A percentile compares a stretch with the other conserved stretches of the same genome.
Evolutionary conservation across 441 rosid genomes (phyloP).

Genomic region (Adansonia grandidieri): DNA sequence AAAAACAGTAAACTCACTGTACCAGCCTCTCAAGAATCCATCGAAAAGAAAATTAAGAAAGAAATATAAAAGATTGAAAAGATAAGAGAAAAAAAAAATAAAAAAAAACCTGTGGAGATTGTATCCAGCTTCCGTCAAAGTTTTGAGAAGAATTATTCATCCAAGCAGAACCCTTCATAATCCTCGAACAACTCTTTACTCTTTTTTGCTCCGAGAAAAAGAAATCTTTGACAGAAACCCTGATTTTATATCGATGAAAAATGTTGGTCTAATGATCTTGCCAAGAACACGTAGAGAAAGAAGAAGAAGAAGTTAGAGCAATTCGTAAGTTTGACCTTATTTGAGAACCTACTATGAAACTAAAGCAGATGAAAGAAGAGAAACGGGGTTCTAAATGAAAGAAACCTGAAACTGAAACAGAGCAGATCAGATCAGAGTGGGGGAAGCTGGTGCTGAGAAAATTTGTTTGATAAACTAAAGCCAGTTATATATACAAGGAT

Average conservation of each 20-base stretch:
- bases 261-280: neutral
- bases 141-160: too few relatives aligned
- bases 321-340: neutral
- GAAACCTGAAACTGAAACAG: neutral
- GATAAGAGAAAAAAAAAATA: neutral
- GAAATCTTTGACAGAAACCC: neutral
- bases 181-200: neutral
- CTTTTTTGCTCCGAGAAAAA: neutral
- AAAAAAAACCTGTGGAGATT: neutral
- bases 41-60: neutral
- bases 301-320: neutral
- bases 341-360: neutral
- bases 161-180: neutral
- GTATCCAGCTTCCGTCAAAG: neutral
- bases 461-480: slow-evolving; percentile 14
- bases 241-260: neutral
- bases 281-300: neutral
- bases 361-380: neutral
- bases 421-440: neutral
- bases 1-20: neutral
- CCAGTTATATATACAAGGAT: slow-evolving; percentile 6
- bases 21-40: neutral
- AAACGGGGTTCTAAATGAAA: neutral
- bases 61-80: neutral
- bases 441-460: neutral